Percentiles rank a stretch among this genome's conserved stretches.
These are phyloP conservation scores for Sanghuangporus weigelae DNA, from an alignment of 1,284 basidiomycete species.

Conservation along the genomic window DNA sequence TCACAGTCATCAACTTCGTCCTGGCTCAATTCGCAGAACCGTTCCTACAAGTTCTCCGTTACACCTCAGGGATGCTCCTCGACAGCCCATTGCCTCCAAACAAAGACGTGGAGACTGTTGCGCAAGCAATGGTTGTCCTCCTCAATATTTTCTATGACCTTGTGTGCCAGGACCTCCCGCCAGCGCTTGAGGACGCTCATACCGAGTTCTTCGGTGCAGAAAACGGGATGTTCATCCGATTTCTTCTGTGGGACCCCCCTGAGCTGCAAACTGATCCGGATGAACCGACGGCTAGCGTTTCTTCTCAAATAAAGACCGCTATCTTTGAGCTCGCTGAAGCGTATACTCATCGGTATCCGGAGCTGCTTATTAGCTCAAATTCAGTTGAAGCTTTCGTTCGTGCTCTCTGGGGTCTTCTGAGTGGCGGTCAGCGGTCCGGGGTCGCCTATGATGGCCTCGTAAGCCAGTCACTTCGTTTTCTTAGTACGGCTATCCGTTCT, in stretches of 20 bases:
- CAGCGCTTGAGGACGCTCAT: constrained; percentile 89
- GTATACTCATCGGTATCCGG: constrained; percentile 32
- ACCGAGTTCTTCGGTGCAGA: constrained; percentile 71
- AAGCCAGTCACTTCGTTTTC: constrained; percentile 88
- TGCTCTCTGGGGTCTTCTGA: constrained; percentile 88
- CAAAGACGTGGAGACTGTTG: constrained; percentile 39
- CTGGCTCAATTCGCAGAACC: constrained; percentile 79
- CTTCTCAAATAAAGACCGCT: constrained; percentile 84
- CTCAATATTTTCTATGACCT: constrained; percentile 93
- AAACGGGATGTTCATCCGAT: constrained; percentile 70
- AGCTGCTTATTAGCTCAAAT: constrained; percentile 36
- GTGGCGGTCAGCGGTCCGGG: constrained; percentile 62
- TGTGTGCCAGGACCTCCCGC: constrained; percentile 92
- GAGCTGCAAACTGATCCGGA: constrained; percentile 77
- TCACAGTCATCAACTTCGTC: constrained; percentile 90
- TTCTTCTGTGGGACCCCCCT: constrained; percentile 74
- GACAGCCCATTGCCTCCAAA: constrained; percentile 32
- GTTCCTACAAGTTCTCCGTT: constrained; percentile 80
- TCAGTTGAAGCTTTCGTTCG: constrained; percentile 83
- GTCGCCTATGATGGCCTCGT: constrained; percentile 85
- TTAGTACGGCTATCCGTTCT: constrained; percentile 89
- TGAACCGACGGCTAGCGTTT: constrained; percentile 75
- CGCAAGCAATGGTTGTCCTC: constrained; percentile 73
- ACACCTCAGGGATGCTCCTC: constrained; percentile 51
- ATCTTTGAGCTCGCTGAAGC: constrained; percentile 73